phyloP scores from a whole-genome alignment of 345 rosid genomes.

The Barbarea vulgaris region DNA sequence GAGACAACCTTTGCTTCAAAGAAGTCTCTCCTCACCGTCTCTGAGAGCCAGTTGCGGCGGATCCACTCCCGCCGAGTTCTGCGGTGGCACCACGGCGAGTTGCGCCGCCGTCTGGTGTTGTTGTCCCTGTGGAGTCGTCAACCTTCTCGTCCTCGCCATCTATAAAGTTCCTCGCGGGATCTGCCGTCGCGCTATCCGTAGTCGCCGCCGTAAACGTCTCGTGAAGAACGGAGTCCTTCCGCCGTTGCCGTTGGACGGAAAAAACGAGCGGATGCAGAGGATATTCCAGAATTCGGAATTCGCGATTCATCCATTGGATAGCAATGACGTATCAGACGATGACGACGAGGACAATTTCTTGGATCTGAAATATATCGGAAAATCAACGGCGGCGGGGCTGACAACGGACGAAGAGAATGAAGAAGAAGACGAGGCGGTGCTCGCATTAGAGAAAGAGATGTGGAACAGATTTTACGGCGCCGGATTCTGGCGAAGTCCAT shows the following conservation, averaged over 20 bases:
- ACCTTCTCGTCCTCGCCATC: conserved; percentile 56
- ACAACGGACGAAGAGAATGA: conserved; percentile 39
- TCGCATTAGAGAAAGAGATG: conserved; percentile 64
- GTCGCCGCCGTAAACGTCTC: conserved; percentile 43
- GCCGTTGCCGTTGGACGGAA: conserved; percentile 14
- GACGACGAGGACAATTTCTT: conserved; percentile 25
- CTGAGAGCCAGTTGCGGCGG: conserved; percentile 29
- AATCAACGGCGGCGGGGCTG: conserved; percentile 24
- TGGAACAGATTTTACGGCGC: conserved; percentile 61
- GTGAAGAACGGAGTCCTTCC: conserved; percentile 45
- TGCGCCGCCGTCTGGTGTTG: conserved; percentile 80
- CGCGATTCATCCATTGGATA: conserved; percentile 39
- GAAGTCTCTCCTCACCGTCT: conserved; percentile 29
- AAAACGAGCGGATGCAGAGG: conserved; percentile 31
- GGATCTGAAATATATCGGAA: conserved; percentile 20
- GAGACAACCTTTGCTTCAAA: conserved; percentile 39
- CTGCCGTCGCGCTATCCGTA: conserved; percentile 50
- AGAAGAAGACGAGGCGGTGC: conserved; percentile 45
- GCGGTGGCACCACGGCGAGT: conserved; percentile 70
- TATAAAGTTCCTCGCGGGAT: conserved; percentile 63
- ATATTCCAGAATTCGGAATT: conserved; percentile 42
- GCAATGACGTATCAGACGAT: conserved; percentile 35
- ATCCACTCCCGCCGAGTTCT: conserved; percentile 40
- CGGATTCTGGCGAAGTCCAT: conserved; percentile 78
- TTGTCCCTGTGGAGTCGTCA: conserved; percentile 61